Percentiles rank a stretch among this genome's conserved stretches.
These are phyloP conservation scores for Heritiera fomes DNA, from an alignment of 345 rosid genomes.

Conservation along the genomic window DNA sequence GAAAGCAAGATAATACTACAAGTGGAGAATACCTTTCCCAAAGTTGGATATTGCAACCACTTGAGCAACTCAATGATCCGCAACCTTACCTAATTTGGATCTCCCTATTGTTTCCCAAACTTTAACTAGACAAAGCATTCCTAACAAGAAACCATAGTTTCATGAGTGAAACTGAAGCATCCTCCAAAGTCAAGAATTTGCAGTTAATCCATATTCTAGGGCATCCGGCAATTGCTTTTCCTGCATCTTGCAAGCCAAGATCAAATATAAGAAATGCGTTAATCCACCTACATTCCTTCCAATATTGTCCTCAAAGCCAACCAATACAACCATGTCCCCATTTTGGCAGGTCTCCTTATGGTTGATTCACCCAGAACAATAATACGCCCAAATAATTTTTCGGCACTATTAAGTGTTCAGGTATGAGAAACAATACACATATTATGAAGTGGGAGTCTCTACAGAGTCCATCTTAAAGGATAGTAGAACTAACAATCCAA, in stretches of 20 bases:
- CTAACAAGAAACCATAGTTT: background rate
- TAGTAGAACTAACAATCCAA: constrained; percentile 38
- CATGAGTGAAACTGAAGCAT: background rate
- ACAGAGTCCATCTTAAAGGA: background rate
- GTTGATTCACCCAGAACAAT: constrained; percentile 3
- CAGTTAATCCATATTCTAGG: background rate
- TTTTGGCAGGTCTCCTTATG: background rate
- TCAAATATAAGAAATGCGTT: background rate
- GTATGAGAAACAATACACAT: background rate
- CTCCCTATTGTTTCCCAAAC: background rate
- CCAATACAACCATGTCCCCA: constrained; percentile 9
- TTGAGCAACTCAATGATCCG: background rate
- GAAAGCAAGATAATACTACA: background rate
- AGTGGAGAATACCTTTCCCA: background rate
- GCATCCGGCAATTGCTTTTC: background rate
- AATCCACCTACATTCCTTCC: background rate
- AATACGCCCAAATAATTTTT: background rate
- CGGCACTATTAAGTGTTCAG: background rate
- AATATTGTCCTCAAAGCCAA: background rate
- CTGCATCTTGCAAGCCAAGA: background rate
- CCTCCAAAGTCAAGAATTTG: background rate
- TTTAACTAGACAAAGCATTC: background rate
- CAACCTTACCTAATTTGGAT: background rate
- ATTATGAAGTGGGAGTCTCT: background rate
- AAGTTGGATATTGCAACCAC: background rate